Evolutionary conservation across 495 filamentous ascomycete species (phyloP).

Genomic region (Talaromyces wortmannii): DNA sequence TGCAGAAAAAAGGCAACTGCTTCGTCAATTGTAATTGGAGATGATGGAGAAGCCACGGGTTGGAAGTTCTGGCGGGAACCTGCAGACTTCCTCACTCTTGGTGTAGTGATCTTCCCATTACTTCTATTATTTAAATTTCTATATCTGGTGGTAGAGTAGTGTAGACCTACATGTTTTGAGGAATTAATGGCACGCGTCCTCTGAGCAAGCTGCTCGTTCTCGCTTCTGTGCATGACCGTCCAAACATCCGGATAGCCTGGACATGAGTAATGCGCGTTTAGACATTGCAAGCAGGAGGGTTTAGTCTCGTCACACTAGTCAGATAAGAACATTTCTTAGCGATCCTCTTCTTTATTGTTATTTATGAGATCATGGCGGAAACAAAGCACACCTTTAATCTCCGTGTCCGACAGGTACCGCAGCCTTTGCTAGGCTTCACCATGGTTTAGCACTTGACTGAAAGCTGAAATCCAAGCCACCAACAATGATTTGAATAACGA

Average conservation of each 20-base stretch:
- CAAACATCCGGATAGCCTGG: conserved; percentile 17
- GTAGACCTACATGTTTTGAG: not conserved
- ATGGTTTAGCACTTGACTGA: not conserved
- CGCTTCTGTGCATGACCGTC: not conserved
- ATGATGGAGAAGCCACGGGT: not conserved
- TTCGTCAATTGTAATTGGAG: not conserved
- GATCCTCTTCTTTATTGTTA: not conserved
- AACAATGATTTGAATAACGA: not conserved
- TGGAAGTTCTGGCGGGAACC: not conserved
- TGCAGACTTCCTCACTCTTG: not conserved
- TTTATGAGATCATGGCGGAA: not conserved
- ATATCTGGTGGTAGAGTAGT: not conserved
- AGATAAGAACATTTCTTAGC: not conserved
- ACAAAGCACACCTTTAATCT: conserved; percentile 38
- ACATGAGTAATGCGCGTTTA: conserved; percentile 17
- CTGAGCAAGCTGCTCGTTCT: not conserved
- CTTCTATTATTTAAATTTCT: not conserved
- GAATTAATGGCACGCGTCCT: not conserved
- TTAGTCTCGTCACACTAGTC: conserved; percentile 16
- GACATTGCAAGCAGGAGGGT: conserved; percentile 20
- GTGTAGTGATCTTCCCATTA: not conserved
- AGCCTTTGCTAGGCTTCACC: conserved; percentile 59
- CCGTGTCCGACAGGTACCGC: conserved; percentile 62
- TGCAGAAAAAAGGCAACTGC: conserved; percentile 37
- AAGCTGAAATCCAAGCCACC: not conserved